Evolutionary conservation across 257 asterid species (phyloP), one percentile per base, ranked within the genome.

Genomic region (Solanum rostratum): DNA sequence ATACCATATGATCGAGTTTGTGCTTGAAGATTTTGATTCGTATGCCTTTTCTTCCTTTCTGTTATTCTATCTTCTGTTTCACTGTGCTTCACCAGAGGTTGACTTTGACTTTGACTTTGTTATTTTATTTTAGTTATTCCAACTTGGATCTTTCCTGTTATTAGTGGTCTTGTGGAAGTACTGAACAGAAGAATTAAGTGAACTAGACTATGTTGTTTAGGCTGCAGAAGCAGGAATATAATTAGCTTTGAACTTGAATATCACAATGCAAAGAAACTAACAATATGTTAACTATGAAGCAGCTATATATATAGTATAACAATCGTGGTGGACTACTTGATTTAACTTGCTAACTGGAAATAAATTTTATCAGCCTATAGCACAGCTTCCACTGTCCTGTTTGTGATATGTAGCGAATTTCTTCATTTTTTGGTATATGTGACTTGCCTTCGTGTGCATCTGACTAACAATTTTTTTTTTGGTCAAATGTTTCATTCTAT

Each of bases 1-100:
- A 29, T 93, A 92, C 86, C 95, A 95, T 86, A 89, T 94, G 97
- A 86, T 92, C 76, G 98, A 95, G 84, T 95, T 97, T 87, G 93
- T 88, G 78, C 90, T 97, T 84, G 86, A 93, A 78, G 94, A 95
- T 87, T 91, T 89, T 90, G 95, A 93, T 87, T 91, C 98, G 99
- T 97, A 91, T 49, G 96, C 80, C 59, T 3, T 60, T 68, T 49
- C 79, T 33, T 85, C 80, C 84, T 84, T 71, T 53, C 52, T 66
- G 82, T 84, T 83, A 54, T 84, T 13, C 16, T 78, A 79, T 73
- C 71, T 69, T 90, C 57, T 30, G 15, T 80, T 66, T 20, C 83
- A 46, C 76, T 54, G 45, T 84, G 59, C 79, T 41, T 68, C 27
- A 78, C 16, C 15, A 54, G 46, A 52, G 79, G 73, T 81, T 54